Evolutionary conservation across 2,329 filamentous ascomycete genomes (phyloP), one percentile per base, ranked within the genome.

Genomic region (Colletotrichum tamarilloi): DNA sequence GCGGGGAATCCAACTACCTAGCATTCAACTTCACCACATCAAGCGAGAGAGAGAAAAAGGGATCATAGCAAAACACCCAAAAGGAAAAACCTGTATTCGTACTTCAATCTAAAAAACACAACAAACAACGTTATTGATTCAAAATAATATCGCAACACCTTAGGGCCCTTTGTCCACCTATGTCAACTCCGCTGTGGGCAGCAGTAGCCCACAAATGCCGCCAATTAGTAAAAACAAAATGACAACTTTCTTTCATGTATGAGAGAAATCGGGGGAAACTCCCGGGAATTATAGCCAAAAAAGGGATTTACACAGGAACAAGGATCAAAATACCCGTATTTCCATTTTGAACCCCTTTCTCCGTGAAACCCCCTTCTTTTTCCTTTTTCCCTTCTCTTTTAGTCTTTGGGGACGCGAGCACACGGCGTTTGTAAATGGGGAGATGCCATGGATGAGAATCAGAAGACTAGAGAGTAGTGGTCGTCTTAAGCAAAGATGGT

Each of bases 141-240:
- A 49, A 65, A 62, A 65, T 53, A 49, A 65, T 57, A 65, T 53
- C 49, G 35, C 62, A 53, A 58, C 71, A 66, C 62, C 59, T 24
- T 24, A 60, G 60, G 58, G 30, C 14, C 53, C 52, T 46, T 46
- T 63, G 38, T 55, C 58, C 63, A 62, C 28, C 62, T 32, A 66
- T 66, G 46, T 66, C 62, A 66, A 73, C 55, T 71, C 60, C 56
- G 38, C 49, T 49, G 30, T 42, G 24, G 71, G 32, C 32, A 26
- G 38, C 30, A 22, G 12, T 11, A 52, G 62, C 67, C 58, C 71
- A 58, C 62, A 66, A 71, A 66, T 71, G 67, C 67, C 71, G 67
- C 56, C 71, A 66, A 71, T 56, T 42, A 55, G 24, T 52, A 57
- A 69, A 42, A 16, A 46, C 32, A 46, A 62, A 69, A 56, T 19